Percentiles rank a stretch among this genome's conserved stretches.
phyloP scores from a whole-genome alignment of 768 basidiomycete species.

The Floccularia luteovirens region DNA sequence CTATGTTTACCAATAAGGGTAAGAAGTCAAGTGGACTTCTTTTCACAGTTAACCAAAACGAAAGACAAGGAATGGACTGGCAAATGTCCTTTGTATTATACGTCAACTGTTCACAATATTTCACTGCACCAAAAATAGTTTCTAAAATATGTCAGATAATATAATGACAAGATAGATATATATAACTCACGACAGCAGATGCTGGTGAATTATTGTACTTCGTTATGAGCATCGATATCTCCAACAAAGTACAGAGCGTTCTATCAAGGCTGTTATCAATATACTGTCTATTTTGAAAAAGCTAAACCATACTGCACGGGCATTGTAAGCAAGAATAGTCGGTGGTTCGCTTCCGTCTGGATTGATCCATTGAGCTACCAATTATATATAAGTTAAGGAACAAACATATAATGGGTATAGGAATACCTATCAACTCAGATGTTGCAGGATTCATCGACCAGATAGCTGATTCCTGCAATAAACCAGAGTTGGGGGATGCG shows the following conservation, averaged over 20 bases:
- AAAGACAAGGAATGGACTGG: too few species aligned
- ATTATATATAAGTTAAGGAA: not conserved
- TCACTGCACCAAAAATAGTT: constrained; percentile 16
- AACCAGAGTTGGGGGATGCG: constrained; percentile 8
- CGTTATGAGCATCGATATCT: constrained; percentile 32
- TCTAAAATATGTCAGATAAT: constrained; percentile 5
- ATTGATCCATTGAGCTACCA: constrained; percentile 38
- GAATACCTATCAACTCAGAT: constrained; percentile 30
- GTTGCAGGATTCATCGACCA: constrained; percentile 33
- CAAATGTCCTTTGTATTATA: too few species aligned
- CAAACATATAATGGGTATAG: not conserved
- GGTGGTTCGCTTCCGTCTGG: constrained; percentile 27
- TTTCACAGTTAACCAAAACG: too few species aligned
- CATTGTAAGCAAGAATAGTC: constrained; percentile 32
- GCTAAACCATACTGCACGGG: constrained; percentile 15
- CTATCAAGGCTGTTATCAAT: constrained; percentile 6
- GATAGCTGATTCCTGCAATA: constrained; percentile 34
- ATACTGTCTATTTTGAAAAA: not conserved
- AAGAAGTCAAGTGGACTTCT: too few species aligned
- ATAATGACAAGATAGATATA: not conserved
- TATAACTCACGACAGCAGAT: constrained; percentile 24
- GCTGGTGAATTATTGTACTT: constrained; percentile 18
- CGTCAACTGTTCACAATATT: too few species aligned
- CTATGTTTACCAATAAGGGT: too few species aligned
- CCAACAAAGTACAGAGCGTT: constrained; percentile 37